A percentile compares a stretch with the other conserved stretches of the same genome.
These are phyloP conservation scores for Batkoa obscura DNA, from an alignment of 371 early-diverging fungal genomes.

Conservation along the genomic window DNA sequence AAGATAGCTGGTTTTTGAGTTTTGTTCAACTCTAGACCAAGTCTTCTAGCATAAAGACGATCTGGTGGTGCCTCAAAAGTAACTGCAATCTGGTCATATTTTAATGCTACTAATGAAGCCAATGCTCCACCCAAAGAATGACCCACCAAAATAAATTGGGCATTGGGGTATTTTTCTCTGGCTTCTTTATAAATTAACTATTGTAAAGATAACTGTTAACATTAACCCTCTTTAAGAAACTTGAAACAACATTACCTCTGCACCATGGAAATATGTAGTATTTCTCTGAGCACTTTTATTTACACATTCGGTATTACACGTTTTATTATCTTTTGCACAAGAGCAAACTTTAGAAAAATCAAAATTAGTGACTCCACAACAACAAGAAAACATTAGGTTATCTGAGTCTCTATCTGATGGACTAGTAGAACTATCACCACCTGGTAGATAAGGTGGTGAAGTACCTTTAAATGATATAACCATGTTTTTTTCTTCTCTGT, in stretches of 20 bases:
- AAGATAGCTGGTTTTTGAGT: slow-evolving; percentile 36
- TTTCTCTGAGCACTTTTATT: slow-evolving; percentile 7
- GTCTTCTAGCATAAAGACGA: slow-evolving; percentile 37
- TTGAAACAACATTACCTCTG: background rate
- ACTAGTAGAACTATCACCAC: slow-evolving; percentile 25
- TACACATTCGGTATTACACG: slow-evolving; percentile 10
- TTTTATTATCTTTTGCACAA: slow-evolving; percentile 30
- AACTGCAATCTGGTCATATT: slow-evolving; percentile 56
- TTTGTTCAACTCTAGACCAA: slow-evolving; percentile 35
- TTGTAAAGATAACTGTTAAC: too few species aligned
- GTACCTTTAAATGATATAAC: slow-evolving; percentile 80
- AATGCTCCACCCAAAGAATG: slow-evolving; percentile 83
- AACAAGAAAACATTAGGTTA: slow-evolving; percentile 86
- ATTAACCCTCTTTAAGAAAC: too few species aligned
- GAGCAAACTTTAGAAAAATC: slow-evolving; percentile 63
- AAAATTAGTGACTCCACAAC: slow-evolving; percentile 70
- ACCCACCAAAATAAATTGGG: slow-evolving; percentile 65
- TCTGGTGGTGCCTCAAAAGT: slow-evolving; percentile 80
- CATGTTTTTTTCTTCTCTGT: slow-evolving; percentile 32
- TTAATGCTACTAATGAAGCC: slow-evolving; percentile 58
- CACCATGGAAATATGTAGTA: slow-evolving; percentile 6
- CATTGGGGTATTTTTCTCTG: slow-evolving; percentile 28
- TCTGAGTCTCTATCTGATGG: slow-evolving; percentile 50
- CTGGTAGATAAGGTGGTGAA: slow-evolving; percentile 35
- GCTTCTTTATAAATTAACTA: slow-evolving; percentile 8